These are phyloP conservation scores for Purshia tridentata DNA, from an alignment of 306 rosid species.

Conservation along the genomic window DNA sequence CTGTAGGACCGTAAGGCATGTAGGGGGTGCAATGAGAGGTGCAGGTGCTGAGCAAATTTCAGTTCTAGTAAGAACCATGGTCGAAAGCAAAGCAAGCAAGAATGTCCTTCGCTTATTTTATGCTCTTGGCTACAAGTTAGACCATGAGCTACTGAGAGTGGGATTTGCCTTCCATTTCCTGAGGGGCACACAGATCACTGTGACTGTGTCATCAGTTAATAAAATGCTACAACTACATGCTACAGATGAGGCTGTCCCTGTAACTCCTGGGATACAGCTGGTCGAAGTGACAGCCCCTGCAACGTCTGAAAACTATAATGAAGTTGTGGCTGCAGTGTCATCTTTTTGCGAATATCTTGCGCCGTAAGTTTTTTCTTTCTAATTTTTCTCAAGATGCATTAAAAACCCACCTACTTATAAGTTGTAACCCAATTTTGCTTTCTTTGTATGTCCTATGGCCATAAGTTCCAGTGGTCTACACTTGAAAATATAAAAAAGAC, in stretches of 20 bases:
- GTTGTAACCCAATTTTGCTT: neutral
- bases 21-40: conserved; percentile 96
- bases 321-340: conserved; percentile 68
- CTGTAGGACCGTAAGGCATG: conserved; percentile 74
- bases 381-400: neutral
- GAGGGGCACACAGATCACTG: conserved; percentile 71
- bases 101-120: conserved; percentile 80
- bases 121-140: conserved; percentile 87
- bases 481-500: conserved; percentile 9
- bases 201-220: conserved; percentile 76
- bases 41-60: conserved; percentile 96
- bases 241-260: conserved; percentile 84
- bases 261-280: conserved; percentile 86
- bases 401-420: neutral
- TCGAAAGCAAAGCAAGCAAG: conserved; percentile 88
- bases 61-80: conserved; percentile 79
- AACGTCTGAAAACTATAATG: conserved; percentile 67
- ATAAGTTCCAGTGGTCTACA: neutral
- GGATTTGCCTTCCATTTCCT: conserved; percentile 75
- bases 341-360: conserved; percentile 97
- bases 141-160: conserved; percentile 80
- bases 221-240: conserved; percentile 90
- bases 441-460: neutral
- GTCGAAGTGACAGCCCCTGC: conserved; percentile 98
- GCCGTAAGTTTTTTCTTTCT: conserved; percentile 68